These are phyloP conservation scores for Lyophyllum shimeji DNA, from an alignment of 768 basidiomycete genomes.

Conservation along the genomic window DNA sequence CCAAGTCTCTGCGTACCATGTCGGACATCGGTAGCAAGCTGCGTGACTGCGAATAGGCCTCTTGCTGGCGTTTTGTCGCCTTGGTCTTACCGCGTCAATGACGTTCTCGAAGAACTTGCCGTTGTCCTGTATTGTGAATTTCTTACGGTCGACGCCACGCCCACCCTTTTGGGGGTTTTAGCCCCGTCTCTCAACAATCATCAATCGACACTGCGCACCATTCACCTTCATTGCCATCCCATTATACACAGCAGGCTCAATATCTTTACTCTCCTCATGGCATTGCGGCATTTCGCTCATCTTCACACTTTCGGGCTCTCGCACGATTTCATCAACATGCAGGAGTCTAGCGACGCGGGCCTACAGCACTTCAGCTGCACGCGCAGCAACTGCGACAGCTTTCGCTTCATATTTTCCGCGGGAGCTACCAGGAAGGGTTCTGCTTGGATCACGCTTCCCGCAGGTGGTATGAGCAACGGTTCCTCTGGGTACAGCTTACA, in stretches of 20 bases:
- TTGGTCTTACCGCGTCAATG: background rate
- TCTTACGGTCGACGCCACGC: background rate
- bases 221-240: background rate
- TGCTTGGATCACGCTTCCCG: background rate
- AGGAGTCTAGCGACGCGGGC: background rate
- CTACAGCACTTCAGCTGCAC: background rate
- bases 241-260: background rate
- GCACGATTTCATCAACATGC: background rate
- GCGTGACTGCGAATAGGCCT: background rate
- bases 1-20: too few species aligned
- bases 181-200: slow-evolving; percentile 1
- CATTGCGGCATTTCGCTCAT: background rate
- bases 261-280: background rate
- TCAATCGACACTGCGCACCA: background rate
- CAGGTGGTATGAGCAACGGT: background rate
- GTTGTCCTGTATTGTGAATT: background rate
- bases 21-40: background rate
- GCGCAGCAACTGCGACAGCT: background rate
- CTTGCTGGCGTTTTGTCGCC: background rate
- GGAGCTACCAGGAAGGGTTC: background rate
- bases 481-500: background rate
- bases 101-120: background rate
- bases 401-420: background rate
- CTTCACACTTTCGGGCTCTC: background rate
- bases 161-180: background rate